Evolutionary conservation across 1,284 basidiomycete genomes (phyloP).

Genomic region (Chalciporus sp.): DNA sequence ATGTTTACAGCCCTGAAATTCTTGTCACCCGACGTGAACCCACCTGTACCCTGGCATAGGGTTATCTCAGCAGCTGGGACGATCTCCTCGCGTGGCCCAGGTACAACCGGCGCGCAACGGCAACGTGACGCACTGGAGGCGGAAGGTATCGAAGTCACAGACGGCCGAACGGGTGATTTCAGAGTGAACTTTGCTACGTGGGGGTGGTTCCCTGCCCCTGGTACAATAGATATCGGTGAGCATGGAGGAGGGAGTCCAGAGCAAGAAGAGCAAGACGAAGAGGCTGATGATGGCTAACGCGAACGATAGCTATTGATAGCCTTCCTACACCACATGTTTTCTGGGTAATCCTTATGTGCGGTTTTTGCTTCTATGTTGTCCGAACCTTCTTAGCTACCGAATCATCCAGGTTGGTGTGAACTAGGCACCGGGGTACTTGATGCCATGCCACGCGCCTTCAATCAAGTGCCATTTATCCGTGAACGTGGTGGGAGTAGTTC

Average conservation of each 20-base stretch:
- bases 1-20: constrained; percentile 65
- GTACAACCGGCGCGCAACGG: constrained; percentile 58
- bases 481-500: neutral
- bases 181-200: constrained; percentile 50
- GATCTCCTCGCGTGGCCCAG: constrained; percentile 83
- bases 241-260: neutral
- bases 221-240: constrained; percentile 27
- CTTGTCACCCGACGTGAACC: constrained; percentile 55
- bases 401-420: neutral
- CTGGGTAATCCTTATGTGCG: neutral
- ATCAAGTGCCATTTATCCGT: neutral
- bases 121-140: constrained; percentile 60
- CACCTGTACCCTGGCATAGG: constrained; percentile 76
- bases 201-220: constrained; percentile 63
- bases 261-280: neutral
- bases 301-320: neutral
- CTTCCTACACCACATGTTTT: neutral
- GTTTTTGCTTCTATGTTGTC: neutral
- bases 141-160: constrained; percentile 60
- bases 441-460: neutral
- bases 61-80: constrained; percentile 66
- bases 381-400: neutral
- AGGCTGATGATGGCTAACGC: neutral
- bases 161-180: constrained; percentile 46
- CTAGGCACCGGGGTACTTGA: neutral